phyloP scores from a whole-genome alignment of 2,329 filamentous ascomycete species.

The Furcasterigmium sp. region DNA sequence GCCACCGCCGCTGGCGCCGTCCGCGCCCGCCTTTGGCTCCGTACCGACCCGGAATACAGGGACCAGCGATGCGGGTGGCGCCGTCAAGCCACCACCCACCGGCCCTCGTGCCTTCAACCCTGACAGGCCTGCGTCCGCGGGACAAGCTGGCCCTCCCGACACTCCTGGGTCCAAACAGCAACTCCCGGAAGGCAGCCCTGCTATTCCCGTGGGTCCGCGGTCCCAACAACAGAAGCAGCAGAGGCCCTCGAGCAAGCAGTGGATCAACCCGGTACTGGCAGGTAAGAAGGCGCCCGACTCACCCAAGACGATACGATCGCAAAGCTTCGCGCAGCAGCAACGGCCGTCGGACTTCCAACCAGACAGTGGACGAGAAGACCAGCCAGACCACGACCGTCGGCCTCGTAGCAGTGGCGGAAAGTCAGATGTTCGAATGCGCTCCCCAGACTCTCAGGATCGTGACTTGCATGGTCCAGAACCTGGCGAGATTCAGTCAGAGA shows the following conservation, averaged over 20 bases:
- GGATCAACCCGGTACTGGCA: slow-evolving; percentile 47
- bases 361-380: slow-evolving; percentile 27
- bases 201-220: slow-evolving; percentile 49
- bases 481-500: slow-evolving; percentile 38
- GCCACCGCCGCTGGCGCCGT: slow-evolving; percentile 51
- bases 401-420: slow-evolving; percentile 51
- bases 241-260: slow-evolving; percentile 53
- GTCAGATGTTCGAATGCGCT: slow-evolving; percentile 29
- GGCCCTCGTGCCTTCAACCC: slow-evolving; percentile 45
- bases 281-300: slow-evolving; percentile 45
- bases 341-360: slow-evolving; percentile 29
- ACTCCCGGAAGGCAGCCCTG: slow-evolving; percentile 36
- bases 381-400: slow-evolving; percentile 35
- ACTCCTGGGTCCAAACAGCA: slow-evolving; percentile 36
- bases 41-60: slow-evolving; percentile 41
- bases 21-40: slow-evolving; percentile 53
- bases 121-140: slow-evolving; percentile 42
- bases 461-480: slow-evolving; percentile 39
- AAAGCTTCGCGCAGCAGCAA: slow-evolving; percentile 40
- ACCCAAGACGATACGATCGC: slow-evolving; percentile 44
- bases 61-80: slow-evolving; percentile 22
- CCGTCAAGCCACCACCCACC: slow-evolving; percentile 47
- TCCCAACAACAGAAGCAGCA: slow-evolving; percentile 40
- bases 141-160: slow-evolving; percentile 30
- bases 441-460: slow-evolving; percentile 28